Evolutionary conservation across 192 early-diverging fungal genomes (phyloP), one percentile per base, ranked within the genome.

Genomic region (Mortierella claussenii): DNA sequence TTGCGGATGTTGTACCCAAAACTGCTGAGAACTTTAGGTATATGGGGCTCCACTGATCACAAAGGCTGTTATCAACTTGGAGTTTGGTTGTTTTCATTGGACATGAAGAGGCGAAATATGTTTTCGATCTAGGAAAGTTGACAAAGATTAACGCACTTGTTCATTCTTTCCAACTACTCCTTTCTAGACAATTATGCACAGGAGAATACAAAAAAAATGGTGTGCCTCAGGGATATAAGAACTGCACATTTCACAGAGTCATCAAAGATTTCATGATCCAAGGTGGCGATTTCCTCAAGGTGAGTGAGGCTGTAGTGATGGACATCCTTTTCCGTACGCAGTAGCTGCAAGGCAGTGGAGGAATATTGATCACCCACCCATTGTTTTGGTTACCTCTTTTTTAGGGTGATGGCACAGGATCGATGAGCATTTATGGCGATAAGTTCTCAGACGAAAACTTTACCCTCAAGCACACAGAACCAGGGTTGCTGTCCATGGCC

Each of bases 181-280:
- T 49, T 40, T 52, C 13, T 78, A 86, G 93, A 60, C 95, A 97
- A 80, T 62, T 97, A 11, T 97, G 95, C 66, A 96, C 94, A 24
- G 95, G 95, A 45, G 95, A 97, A 85, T 92, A 88, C 83, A 89
- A 85, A 83, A 78, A 80, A 42, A 91, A 94, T 48, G 92, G 92
- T 6, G 83, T 89, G 20, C 94, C 94, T 18, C 92, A 95, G 58
- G 95, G 94, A 43, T 97, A 89, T 81, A 96, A 97, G 62, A 83
- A 84, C 37, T 89, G 89, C 50, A 68, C 85, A 36, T 96, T 97
- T 80, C 95, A 97, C 80, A 91, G 92, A 64, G 85, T 94, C 40
- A 95, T 94, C 68, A 92, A 93, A 81, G 93, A 95, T 70, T 96
- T 95, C 80, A 96, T 96, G 95, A 87, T 94, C 2, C 95, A 96